phyloP scores from a whole-genome alignment of 805 yeast genomes.

The Yarrowia alimentaria region DNA sequence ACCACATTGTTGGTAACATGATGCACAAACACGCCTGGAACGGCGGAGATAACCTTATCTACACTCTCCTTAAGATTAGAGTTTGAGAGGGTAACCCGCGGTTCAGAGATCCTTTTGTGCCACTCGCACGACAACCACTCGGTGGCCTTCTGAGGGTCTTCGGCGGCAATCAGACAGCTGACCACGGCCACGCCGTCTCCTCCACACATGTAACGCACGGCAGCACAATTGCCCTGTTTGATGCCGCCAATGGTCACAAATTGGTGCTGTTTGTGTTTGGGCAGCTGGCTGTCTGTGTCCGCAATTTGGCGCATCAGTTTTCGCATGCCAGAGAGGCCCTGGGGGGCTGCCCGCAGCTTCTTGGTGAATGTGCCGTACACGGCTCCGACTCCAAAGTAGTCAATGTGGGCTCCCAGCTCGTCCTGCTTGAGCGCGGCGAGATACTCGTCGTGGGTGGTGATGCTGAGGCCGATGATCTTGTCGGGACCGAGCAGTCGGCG shows the following conservation, averaged over 20 bases:
- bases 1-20: constrained; percentile 90
- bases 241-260: constrained; percentile 84
- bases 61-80: too few species aligned
- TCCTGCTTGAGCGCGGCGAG: constrained; percentile 46
- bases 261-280: constrained; percentile 49
- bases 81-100: too few species aligned
- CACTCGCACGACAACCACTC: constrained; percentile 38
- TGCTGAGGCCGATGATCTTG: constrained; percentile 78
- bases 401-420: constrained; percentile 44
- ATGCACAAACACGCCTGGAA: constrained; percentile 55
- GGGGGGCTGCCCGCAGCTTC: constrained; percentile 52
- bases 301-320: constrained; percentile 51
- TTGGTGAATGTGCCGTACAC: constrained; percentile 75
- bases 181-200: constrained; percentile 85
- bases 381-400: constrained; percentile 84
- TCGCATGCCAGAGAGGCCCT: constrained; percentile 70
- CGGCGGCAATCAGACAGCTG: constrained; percentile 72
- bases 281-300: constrained; percentile 35
- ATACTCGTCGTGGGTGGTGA: constrained; percentile 55
- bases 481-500: constrained; percentile 62
- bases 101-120: constrained; percentile 28
- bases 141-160: constrained; percentile 55
- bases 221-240: constrained; percentile 58
- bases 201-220: constrained; percentile 47
- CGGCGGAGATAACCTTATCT: too few species aligned